Evolutionary conservation across 192 early-diverging fungal species (phyloP).

Genomic region (Rhizophagus prolifer): DNA sequence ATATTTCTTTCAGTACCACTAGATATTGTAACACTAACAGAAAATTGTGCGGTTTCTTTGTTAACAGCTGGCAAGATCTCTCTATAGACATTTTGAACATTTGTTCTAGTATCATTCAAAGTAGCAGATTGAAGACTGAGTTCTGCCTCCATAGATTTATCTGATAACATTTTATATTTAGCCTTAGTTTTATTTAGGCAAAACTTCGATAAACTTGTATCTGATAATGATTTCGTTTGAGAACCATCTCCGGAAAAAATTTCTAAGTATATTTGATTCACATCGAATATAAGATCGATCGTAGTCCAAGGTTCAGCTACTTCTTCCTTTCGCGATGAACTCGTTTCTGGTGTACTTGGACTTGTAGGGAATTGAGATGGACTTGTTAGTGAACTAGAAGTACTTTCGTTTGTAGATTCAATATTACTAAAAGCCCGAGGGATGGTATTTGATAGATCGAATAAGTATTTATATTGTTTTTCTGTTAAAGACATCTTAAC

Average conservation of each 20-base stretch:
- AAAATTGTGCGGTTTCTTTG: constrained; percentile 62
- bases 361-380: neutral
- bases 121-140: constrained; percentile 67
- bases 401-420: constrained; percentile 31
- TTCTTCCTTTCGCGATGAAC: neutral
- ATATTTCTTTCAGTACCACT: constrained; percentile 45
- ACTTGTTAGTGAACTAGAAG: constrained; percentile 9
- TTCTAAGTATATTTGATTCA: constrained; percentile 80
- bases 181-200: constrained; percentile 50
- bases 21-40: constrained; percentile 47
- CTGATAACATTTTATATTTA: constrained; percentile 56
- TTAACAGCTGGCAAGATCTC: constrained; percentile 78
- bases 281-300: constrained; percentile 58
- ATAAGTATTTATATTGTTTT: constrained; percentile 81
- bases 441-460: constrained; percentile 61
- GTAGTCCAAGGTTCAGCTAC: constrained; percentile 36
- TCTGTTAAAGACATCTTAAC: constrained; percentile 77
- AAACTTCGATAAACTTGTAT: constrained; percentile 53
- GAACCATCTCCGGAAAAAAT: constrained; percentile 66
- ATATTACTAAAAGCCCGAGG: constrained; percentile 43
- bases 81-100: constrained; percentile 74
- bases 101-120: constrained; percentile 77
- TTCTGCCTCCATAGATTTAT: constrained; percentile 69
- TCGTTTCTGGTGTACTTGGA: neutral
- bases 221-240: constrained; percentile 47